Base-by-base conservation (phyloP, 106 monocot genomes). In the Platanthera guangdongensis region DNA sequence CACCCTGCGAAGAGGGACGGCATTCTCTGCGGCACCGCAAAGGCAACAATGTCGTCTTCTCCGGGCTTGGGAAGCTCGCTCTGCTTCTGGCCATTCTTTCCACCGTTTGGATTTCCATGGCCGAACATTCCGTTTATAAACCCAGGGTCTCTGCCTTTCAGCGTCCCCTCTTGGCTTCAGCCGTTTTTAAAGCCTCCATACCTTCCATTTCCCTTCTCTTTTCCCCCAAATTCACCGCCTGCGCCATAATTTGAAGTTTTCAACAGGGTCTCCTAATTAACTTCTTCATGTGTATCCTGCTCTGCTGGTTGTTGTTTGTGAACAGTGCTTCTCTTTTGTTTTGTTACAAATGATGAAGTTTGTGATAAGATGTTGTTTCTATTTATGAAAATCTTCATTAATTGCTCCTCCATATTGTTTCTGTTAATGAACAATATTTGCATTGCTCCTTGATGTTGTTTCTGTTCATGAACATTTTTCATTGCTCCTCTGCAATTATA, bases 21-120 rank as follows among this genome's bases (percentile, higher is more conserved):
- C 12, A 32, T 9, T 21, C 74, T 85, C 12, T 92, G 95, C 75
- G 86, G 85, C 10, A 49, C 47, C 10, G 39, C 30, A 1, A 63
- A 51, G n/a, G 9, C 65, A n/a, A 16, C 15, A n/a, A 1, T 19
- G 11, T 1, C 13, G 2, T 8, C 11, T 13, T 45, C 57, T 0
- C 15, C 59, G 8, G 30, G 28, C 52, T 30, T 81, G 30, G 75
- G 47, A 32, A 71, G 74, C 0, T 88, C 92, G 0, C 72, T 87
- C 22, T 87, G 92, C 82, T 92, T 95, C 71, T 92, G 95, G 92
- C 95, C 95, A 39, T 83, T 83, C 28, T 82, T 87, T 47, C 81
- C 81, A 2, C 80, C 84, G 0, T 86, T 89, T 60, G 71, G 79
- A 47, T 81, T 88, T 51, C 85, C 89, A 0, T 90, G 82, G 82